Evolutionary conservation across 768 basidiomycete species (phyloP), one percentile per base, ranked within the genome.

Genomic region (Hericium erinaceus): DNA sequence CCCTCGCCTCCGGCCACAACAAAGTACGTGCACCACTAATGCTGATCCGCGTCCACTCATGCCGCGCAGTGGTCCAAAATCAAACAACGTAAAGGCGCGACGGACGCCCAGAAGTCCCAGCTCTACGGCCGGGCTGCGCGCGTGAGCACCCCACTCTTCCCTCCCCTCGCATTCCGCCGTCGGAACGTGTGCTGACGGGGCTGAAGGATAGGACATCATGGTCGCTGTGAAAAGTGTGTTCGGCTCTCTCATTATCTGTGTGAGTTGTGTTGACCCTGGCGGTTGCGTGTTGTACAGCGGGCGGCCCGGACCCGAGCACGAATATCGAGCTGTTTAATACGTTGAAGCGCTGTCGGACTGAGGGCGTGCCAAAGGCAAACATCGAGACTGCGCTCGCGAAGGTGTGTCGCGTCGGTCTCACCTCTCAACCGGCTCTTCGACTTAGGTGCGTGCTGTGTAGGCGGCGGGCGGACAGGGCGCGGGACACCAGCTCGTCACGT

Each of bases 31-130:
- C 24, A 1, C 37, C 37, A 37, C 40, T 38, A 16, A 5, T 24
- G 4, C 49, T 7, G 1, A 18, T 37, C 12, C 33, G 20, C 4
- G 2, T 8, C 48, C 1, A 18, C 28, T 8, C 26, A 8, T 1
- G 44, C 20, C 26, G 6, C 24, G 33, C 53, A 63, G 62, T 63
- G 62, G 62, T 63, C 62, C 33, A 63, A 63, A 37, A 61, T 63
- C 16, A 61, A 63, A 56, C 58, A 61, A 38, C 58, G 55, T 50
- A 63, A 63, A n/a, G 62, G 62, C 0, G 15, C 40, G 5, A 61
- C 37, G 2, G 62, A 63, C 44, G 55, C 48, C 20, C 57, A 58
- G 38, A 61, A 61, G 39, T 51, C 59, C n/a, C 38, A 54, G 52
- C 39, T 57, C 18, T 61, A 57, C n/a, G 55, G 48, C 16, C 60